Evolutionary conservation across 2,329 filamentous ascomycete genomes (phyloP).

Genomic region (Alternaria sp.): DNA sequence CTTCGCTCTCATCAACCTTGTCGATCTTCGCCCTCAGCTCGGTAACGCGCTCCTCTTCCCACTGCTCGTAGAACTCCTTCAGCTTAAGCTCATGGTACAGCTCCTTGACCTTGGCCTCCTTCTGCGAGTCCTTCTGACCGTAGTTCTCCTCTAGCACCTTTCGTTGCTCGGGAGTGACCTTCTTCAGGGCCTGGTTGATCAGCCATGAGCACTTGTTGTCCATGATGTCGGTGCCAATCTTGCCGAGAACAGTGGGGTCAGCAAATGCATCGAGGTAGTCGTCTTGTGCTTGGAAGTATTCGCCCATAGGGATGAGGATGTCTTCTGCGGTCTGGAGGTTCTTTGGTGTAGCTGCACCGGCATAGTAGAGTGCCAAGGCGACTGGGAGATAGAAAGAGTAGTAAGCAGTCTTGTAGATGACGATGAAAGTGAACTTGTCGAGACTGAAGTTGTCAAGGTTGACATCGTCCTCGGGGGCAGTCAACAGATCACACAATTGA

Average conservation of each 20-base stretch:
- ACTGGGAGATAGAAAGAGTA: slow-evolving; percentile 99
- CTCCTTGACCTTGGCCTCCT: slow-evolving; percentile 86
- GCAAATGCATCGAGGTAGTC: slow-evolving; percentile 99
- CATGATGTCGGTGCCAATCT: slow-evolving; percentile 98
- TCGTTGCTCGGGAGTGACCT: slow-evolving; percentile 83
- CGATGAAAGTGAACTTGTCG: slow-evolving; percentile 96
- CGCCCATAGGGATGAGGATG: slow-evolving; percentile 94
- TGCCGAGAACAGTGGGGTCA: slow-evolving; percentile 89
- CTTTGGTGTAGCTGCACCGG: slow-evolving; percentile 81
- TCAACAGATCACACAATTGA: slow-evolving; percentile 92
- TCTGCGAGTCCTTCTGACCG: slow-evolving; percentile 83
- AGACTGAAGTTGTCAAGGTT: slow-evolving; percentile 95
- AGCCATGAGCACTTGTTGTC: slow-evolving; percentile 99
- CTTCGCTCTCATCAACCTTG: slow-evolving; percentile 81
- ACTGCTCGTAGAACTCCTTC: slow-evolving; percentile 82
- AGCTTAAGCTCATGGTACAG: slow-evolving; percentile 86
- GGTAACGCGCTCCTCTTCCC: slow-evolving; percentile 85
- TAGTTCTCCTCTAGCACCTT: slow-evolving; percentile 90
- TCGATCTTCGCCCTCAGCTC: slow-evolving; percentile 79
- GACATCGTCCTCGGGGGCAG: slow-evolving; percentile 91
- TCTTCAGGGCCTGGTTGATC: slow-evolving; percentile 88
- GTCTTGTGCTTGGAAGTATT: slow-evolving; percentile 99
- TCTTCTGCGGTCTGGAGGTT: slow-evolving; percentile 90
- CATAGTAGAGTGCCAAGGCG: slow-evolving; percentile 84
- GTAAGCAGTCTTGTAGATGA: slow-evolving; percentile 99